phyloP scores from a whole-genome alignment of 805 yeast genomes.

The Nakazawaea ishiwadae region DNA sequence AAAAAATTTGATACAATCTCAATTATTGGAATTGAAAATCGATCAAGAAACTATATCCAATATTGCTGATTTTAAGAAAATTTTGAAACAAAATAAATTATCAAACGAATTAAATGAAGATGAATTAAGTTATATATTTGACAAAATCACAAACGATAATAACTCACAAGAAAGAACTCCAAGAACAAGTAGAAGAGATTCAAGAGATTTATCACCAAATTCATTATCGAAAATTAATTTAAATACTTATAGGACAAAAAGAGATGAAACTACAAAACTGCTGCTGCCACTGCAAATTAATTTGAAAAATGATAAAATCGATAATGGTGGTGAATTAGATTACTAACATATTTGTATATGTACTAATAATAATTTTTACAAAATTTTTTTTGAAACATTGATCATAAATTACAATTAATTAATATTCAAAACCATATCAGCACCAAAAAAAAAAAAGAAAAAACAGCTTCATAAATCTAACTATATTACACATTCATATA shows the following conservation, averaged over 20 bases:
- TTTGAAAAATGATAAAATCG: not conserved
- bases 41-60: not conserved
- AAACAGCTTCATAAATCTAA: too few species aligned
- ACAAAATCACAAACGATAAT: not conserved
- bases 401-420: not conserved
- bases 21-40: constrained; percentile 14
- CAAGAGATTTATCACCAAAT: constrained; percentile 1
- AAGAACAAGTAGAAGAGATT: not conserved
- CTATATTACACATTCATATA: too few species aligned
- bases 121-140: constrained; percentile 24
- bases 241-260: not conserved
- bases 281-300: not conserved
- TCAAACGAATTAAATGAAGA: constrained; percentile 23
- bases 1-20: constrained; percentile 42
- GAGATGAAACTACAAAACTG: not conserved
- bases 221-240: not conserved
- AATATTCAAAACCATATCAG: too few species aligned
- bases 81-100: constrained; percentile 18
- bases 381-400: too few species aligned
- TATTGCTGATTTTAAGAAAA: constrained; percentile 17
- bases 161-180: not conserved
- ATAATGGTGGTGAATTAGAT: constrained; percentile 6
- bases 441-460: too few species aligned
- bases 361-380: too few species aligned
- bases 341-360: constrained; percentile 16